These are phyloP conservation scores for Blastobotrys serpentis DNA, from an alignment of 1,139 yeast genomes.

Conservation along the genomic window DNA sequence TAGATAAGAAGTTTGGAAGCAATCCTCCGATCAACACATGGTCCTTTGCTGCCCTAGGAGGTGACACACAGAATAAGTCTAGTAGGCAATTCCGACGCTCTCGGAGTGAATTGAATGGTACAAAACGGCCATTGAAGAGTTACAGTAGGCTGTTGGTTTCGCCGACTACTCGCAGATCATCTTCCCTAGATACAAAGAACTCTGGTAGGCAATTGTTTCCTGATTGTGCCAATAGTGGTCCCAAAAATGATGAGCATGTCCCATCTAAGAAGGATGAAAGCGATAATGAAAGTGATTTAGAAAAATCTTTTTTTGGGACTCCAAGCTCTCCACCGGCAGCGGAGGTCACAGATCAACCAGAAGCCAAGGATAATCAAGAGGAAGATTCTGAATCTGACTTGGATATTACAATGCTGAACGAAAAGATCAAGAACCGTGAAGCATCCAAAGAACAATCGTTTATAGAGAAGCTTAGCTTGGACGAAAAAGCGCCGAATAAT, in stretches of 20 bases:
- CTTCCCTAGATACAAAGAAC: background rate
- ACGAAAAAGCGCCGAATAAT: background rate
- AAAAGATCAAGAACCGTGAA: slow-evolving; percentile 6
- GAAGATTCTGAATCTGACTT: slow-evolving; percentile 16
- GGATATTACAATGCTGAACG: slow-evolving; percentile 17
- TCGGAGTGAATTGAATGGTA: background rate
- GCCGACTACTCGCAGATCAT: slow-evolving; percentile 3
- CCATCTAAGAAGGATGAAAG: slow-evolving; percentile 2
- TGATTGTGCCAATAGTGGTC: background rate
- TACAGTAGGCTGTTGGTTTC: slow-evolving; percentile 4
- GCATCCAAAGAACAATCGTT: slow-evolving; percentile 1
- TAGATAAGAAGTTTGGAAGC: slow-evolving; percentile 1
- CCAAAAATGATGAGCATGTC: background rate
- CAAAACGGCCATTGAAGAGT: background rate
- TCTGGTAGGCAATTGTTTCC: slow-evolving; percentile 1
- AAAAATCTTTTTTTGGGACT: slow-evolving; percentile 2
- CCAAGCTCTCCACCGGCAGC: slow-evolving; percentile 18
- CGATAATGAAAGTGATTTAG: background rate
- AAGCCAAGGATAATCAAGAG: slow-evolving; percentile 3
- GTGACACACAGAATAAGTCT: background rate
- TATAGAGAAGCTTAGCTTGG: background rate
- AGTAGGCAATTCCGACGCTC: background rate
- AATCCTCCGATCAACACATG: background rate
- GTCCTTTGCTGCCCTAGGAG: background rate
- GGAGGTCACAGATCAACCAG: too few relatives aligned